Conservation (phyloP, 2,329 filamentous ascomycete species). For the Aotearoamyces nothofagi region DNA sequence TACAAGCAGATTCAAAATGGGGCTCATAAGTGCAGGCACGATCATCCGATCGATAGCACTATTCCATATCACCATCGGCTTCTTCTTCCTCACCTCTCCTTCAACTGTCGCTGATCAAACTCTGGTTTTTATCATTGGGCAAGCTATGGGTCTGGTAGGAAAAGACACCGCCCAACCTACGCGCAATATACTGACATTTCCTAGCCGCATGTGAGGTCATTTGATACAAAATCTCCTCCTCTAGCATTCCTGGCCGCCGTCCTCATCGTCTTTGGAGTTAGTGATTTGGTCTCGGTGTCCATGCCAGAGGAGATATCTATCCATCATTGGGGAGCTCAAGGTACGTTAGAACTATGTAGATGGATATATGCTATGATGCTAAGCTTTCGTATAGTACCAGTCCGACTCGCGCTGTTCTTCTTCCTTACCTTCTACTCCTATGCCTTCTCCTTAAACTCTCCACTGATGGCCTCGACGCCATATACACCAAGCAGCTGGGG, state of each 20-base stretch:
- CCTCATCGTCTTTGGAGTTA: constrained; percentile 43
- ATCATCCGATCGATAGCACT: constrained; percentile 71
- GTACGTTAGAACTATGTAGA: too few relatives aligned
- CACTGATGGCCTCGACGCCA: constrained; percentile 24
- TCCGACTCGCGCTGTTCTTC: constrained; percentile 52
- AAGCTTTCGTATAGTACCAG: constrained; percentile 32
- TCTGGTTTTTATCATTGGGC: constrained; percentile 66
- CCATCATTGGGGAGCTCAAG: constrained; percentile 48
- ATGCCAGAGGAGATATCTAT: constrained; percentile 51
- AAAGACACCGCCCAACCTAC: neutral
- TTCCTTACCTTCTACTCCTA: constrained; percentile 48
- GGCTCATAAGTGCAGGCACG: constrained; percentile 62
- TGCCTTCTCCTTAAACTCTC: constrained; percentile 36
- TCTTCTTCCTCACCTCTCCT: constrained; percentile 68
- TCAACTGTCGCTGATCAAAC: constrained; percentile 60
- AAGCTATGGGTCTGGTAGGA: constrained; percentile 67
- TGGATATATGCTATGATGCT: too few relatives aligned
- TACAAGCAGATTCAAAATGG: too few relatives aligned
- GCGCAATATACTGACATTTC: constrained; percentile 3
- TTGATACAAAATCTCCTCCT: constrained; percentile 53
- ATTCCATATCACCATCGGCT: constrained; percentile 72
- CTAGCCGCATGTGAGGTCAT: constrained; percentile 49
- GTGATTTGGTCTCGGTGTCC: constrained; percentile 50
- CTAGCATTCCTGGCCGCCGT: constrained; percentile 60
- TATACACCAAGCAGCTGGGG: constrained; percentile 30